A percentile compares a stretch with the other conserved stretches of the same genome.
phyloP scores from a whole-genome alignment of 2,329 filamentous ascomycete genomes.

The Alternaria incomplexa region DNA sequence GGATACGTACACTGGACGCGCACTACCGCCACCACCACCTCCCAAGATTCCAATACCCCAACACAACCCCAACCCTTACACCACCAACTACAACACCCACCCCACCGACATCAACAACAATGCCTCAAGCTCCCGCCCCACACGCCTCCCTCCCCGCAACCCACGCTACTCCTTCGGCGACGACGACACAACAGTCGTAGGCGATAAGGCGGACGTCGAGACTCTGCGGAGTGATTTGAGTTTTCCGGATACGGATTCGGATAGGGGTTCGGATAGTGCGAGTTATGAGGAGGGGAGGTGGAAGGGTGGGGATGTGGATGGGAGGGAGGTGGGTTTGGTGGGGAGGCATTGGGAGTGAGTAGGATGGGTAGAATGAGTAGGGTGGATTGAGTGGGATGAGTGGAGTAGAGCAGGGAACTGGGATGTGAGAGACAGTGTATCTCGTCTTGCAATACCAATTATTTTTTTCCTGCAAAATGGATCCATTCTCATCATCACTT shows the following conservation, averaged over 20 bases:
- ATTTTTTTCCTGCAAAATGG: rapidly evolving
- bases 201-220: background rate
- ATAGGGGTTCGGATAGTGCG: background rate
- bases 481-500: slow-evolving; percentile 18
- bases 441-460: background rate
- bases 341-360: background rate
- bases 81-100: background rate
- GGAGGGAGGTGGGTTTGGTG: background rate
- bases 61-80: background rate
- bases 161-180: background rate
- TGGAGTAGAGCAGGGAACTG: background rate
- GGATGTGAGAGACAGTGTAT: background rate
- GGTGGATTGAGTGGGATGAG: background rate
- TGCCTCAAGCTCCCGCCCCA: background rate
- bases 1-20: background rate
- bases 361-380: background rate
- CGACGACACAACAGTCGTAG: background rate
- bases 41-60: background rate
- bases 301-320: background rate
- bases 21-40: background rate
- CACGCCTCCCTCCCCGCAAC: too few relatives aligned
- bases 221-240: background rate
- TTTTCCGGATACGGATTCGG: background rate
- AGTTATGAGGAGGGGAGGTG: background rate
- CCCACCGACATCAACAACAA: background rate